A percentile compares a stretch with the other conserved stretches of the same genome.
phyloP scores from a whole-genome alignment of 371 early-diverging fungal genomes.

The Haplosporangium sp. region DNA sequence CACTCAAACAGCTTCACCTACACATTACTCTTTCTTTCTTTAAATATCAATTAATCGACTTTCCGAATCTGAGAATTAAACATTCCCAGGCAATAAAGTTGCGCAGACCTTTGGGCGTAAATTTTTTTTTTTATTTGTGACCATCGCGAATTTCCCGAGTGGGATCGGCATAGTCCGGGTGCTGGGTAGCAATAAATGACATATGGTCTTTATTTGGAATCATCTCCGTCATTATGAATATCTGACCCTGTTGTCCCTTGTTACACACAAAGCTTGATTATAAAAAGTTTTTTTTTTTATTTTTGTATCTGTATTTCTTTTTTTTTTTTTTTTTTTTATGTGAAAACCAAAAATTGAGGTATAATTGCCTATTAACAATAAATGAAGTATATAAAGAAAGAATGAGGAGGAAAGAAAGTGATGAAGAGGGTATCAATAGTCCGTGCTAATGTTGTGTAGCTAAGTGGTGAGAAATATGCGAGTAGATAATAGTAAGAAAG shows the following conservation, averaged over 20 bases:
- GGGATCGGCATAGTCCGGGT: too few species aligned
- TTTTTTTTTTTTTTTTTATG: not conserved
- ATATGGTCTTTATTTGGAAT: not conserved
- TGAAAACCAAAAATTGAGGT: not conserved
- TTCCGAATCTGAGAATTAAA: too few species aligned
- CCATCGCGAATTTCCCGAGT: too few species aligned
- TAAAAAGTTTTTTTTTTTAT: not conserved
- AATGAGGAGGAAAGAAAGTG: not conserved
- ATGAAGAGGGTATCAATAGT: not conserved
- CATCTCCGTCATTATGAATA: not conserved
- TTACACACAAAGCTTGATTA: not conserved
- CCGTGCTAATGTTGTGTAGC: not conserved
- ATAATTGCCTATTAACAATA: conserved; percentile 1
- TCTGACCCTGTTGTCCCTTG: not conserved
- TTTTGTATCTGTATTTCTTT: not conserved
- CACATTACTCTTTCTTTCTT: too few species aligned
- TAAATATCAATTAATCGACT: too few species aligned
- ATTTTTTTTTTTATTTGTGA: too few species aligned
- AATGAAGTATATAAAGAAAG: not conserved
- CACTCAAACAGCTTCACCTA: too few species aligned
- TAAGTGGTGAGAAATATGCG: not conserved
- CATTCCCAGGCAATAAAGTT: too few species aligned
- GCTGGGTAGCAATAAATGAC: too few species aligned
- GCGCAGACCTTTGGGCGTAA: too few species aligned
- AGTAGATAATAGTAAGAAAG: not conserved